Percentiles rank a stretch among this genome's conserved stretches.
These are phyloP conservation scores for Fragosphaeria purpurea DNA, from an alignment of 2,329 filamentous ascomycete genomes.

Conservation along the genomic window DNA sequence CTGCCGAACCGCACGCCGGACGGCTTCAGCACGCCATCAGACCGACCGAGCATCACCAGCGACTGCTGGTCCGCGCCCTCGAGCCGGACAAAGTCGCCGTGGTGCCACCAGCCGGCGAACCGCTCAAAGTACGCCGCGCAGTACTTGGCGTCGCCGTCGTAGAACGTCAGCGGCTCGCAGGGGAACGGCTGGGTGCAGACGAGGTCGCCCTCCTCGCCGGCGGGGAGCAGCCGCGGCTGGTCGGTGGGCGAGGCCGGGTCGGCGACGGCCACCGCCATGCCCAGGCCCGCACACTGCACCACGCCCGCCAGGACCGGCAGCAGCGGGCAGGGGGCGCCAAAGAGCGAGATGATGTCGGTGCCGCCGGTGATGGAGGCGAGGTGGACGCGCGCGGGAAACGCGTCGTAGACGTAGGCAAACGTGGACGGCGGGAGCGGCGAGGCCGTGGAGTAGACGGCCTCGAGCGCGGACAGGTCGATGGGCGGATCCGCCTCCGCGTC, in stretches of 20 bases:
- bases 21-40: slow-evolving; percentile 88
- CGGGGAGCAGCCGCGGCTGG: slow-evolving; percentile 33
- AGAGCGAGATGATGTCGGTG: slow-evolving; percentile 93
- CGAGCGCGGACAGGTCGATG: slow-evolving; percentile 53
- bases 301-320: slow-evolving; percentile 63
- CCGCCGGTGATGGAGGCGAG: slow-evolving; percentile 90
- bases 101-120: slow-evolving; percentile 76
- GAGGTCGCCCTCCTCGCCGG: slow-evolving; percentile 71
- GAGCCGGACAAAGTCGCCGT: slow-evolving; percentile 78
- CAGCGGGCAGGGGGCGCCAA: slow-evolving; percentile 73
- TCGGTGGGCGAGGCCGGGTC: slow-evolving; percentile 47
- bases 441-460: slow-evolving; percentile 88
- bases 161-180: slow-evolving; percentile 85
- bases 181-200: slow-evolving; percentile 83
- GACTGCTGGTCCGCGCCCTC: slow-evolving; percentile 60
- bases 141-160: slow-evolving; percentile 70
- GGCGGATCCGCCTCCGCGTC: slow-evolving; percentile 49
- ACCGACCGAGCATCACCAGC: slow-evolving; percentile 82
- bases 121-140: slow-evolving; percentile 76
- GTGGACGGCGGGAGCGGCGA: slow-evolving; percentile 88
- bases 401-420: slow-evolving; percentile 78
- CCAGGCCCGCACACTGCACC: slow-evolving; percentile 68
- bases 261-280: slow-evolving; percentile 62
- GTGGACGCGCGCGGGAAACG: slow-evolving; percentile 72
- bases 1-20: slow-evolving; percentile 84